Evolutionary conservation across 176 grass and related monocot species (phyloP), one percentile per base, ranked within the genome.

Genomic region (Microstegium vimineum): DNA sequence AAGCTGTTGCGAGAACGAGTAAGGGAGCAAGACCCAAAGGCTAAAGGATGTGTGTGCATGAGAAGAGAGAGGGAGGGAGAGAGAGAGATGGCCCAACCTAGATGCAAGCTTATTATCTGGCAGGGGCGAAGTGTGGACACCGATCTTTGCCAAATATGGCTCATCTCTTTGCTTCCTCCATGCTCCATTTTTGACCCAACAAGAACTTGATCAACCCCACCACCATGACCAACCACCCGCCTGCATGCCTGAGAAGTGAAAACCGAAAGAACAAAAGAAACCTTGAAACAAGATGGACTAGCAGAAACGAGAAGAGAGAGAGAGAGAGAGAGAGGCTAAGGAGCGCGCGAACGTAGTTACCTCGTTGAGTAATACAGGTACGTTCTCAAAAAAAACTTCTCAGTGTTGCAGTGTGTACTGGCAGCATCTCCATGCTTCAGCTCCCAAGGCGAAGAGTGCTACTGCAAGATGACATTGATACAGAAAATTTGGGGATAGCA

Each of bases 201-300:
- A 86, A 82, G 67, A 82, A 59, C 88, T 83, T 83, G 83, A 82
- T 73, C 45, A 86, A 77, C 78, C 78, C 82, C 85, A 89, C 67
- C 40, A 49, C 76, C 85, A 86, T 54, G 69, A 37, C 75, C 38
- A 72, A 74, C 42, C 31, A 67, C 13, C 38, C 66, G 41, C 76
- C 86, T 66, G 79, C 76, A 83, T 66, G 79, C 31, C 43, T 26
- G 47, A 51, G 77, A 79, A 57, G 22, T 57, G 52, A 57, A 14
- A 66, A 80, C 63, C 22, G 15, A 69, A 33, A 49, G 82, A 40
- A 74, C 65, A 73, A 87, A 87, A 84, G 71, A 75, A 74, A 69
- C 57, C 59, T 62, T 20, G 59, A 57, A 63, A 63, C 25, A 49
- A 47, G 63, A 52, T 20, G 42, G 23, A 18, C 2, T 69, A 46